Conservation (phyloP, 2,329 filamentous ascomycete species). For the Fusarium tuaranense region DNA sequence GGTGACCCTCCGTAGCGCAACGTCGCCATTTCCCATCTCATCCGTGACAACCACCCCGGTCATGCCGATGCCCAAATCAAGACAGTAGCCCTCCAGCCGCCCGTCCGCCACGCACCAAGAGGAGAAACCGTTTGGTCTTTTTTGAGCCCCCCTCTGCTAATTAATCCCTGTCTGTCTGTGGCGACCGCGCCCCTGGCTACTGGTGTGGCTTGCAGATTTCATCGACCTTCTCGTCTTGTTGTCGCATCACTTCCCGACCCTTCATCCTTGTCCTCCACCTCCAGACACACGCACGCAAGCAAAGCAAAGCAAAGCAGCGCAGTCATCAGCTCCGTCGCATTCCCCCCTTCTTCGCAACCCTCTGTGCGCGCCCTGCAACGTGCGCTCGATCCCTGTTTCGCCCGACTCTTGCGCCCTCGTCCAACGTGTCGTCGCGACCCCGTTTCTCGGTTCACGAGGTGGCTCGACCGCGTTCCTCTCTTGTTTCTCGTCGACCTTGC, state of each 20-base stretch:
- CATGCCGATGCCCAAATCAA: conserved; percentile 4
- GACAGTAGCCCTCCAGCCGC: neutral
- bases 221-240: neutral
- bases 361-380: conserved; percentile 33
- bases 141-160: conserved; percentile 13
- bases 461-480: conserved; percentile 35
- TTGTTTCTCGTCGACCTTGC: conserved; percentile 28
- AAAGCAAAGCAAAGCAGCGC: neutral
- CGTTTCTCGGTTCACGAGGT: conserved; percentile 34
- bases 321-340: conserved; percentile 3
- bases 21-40: conserved; percentile 19
- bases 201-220: conserved; percentile 27
- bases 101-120: conserved; percentile 1
- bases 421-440: conserved; percentile 16
- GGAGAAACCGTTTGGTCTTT: conserved; percentile 18
- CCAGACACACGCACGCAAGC: neutral
- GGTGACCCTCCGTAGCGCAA: conserved; percentile 28
- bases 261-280: conserved; percentile 4
- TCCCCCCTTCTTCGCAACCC: neutral
- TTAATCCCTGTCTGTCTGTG: conserved; percentile 25
- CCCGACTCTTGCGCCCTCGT: conserved; percentile 43
- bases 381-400: conserved; percentile 37
- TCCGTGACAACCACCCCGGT: conserved; percentile 15
- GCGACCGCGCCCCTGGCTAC: conserved; percentile 24
- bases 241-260: conserved; percentile 2